These are phyloP conservation scores for Arthrobotrys sphaeroides DNA, from an alignment of 2,329 filamentous ascomycete genomes.

Conservation along the genomic window DNA sequence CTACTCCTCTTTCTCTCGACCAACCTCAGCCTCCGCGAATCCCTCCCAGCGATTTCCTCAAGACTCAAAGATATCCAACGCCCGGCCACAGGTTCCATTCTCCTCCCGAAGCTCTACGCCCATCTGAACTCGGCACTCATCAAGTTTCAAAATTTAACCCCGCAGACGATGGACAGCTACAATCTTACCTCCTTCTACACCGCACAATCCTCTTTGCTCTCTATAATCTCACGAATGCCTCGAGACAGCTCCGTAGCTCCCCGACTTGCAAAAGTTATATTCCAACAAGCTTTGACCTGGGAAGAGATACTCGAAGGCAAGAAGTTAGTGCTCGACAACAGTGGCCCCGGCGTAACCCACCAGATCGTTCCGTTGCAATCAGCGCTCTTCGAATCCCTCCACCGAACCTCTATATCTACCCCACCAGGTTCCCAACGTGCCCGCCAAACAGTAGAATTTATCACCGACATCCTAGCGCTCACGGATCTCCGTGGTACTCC, in stretches of 20 bases:
- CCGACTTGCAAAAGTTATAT: conserved; percentile 23
- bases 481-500: conserved; percentile 17
- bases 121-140: conserved; percentile 28
- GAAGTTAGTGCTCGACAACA: conserved; percentile 23
- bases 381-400: conserved; percentile 21
- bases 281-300: conserved; percentile 40
- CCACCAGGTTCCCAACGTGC: conserved; percentile 3
- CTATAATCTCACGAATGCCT: conserved; percentile 27
- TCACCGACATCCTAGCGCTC: conserved; percentile 11
- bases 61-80: conserved; percentile 8
- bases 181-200: conserved; percentile 21
- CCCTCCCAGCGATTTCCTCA: conserved; percentile 5
- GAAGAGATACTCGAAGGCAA: conserved; percentile 49
- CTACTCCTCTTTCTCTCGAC: conserved; percentile 42
- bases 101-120: conserved; percentile 26
- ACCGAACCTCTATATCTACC: neutral
- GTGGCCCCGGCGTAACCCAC: neutral
- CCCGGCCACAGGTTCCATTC: neutral
- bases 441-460: conserved; percentile 3
- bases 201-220: conserved; percentile 27
- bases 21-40: conserved; percentile 31
- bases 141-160: neutral
- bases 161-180: neutral
- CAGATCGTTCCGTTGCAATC: conserved; percentile 24
- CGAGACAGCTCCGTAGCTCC: conserved; percentile 3